Evolutionary conservation across 352 stramenopile genomes (phyloP), one percentile per base, ranked within the genome.

Genomic region (Globisporangium heterothallicum): DNA sequence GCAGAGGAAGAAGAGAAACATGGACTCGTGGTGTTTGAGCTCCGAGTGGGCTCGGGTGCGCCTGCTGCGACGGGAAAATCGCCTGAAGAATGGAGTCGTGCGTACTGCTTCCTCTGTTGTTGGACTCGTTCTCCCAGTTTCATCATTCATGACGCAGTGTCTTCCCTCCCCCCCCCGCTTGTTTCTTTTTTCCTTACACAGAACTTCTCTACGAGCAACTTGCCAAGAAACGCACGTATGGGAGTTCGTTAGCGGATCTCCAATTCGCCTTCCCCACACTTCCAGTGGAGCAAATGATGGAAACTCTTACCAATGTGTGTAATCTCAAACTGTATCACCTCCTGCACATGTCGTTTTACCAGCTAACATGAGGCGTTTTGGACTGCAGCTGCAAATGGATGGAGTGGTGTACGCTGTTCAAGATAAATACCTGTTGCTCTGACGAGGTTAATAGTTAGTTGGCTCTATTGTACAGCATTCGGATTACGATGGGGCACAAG

Each of bases 321-420:
- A 7, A n/a, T 22, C 63, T 16, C 19, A 35, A 12, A 24, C 6
- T 42, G 24, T 26, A 14, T 16, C 12, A 44, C 35, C 32, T 38
- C 21, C 5, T 41, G 24, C 48, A 67, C 10, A 68, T 12, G 4
- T 18, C 26, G 22, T 21, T 29, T 22, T n/a, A n/a, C n/a, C n/a
- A n/a, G n/a, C n/a, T n/a, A n/a, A n/a, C n/a, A n/a, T n/a, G n/a
- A n/a, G n/a, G 0, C 40, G 22, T 29, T 34, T 8, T 32, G 0
- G 14, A n/a, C 25, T 13, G 44, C 59, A 87, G 79, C 61, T 88
- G 36, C 73, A 88, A 70, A 72, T 78, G 58, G 75, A 91, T 50
- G 77, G 66, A 18, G 64, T 88, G 22, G 65, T 88, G 14, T 78
- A 86, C 59, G 56, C 58, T 30, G 29, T 60, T 24, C 68, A 84